Conservation (phyloP, 2,329 filamentous ascomycete genomes). For the Aspergillus pseudoviridinutans region DNA sequence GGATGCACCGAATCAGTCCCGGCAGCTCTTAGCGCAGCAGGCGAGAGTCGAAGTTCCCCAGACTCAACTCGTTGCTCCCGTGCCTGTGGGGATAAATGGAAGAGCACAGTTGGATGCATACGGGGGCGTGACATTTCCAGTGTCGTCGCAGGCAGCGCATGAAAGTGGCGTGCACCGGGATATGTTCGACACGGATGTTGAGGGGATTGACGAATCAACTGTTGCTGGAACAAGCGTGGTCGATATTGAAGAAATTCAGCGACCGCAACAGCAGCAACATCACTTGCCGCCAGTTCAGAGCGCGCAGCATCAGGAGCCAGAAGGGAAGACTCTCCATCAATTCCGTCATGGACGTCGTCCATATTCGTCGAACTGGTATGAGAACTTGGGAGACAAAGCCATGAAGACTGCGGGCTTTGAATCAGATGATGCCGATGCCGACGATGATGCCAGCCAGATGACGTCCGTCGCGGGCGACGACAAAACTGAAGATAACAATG, state of each 20-base stretch:
- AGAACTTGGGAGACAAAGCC: slow-evolving; percentile 31
- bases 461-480: slow-evolving; percentile 30
- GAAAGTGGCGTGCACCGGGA: slow-evolving; percentile 24
- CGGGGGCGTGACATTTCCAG: slow-evolving; percentile 15
- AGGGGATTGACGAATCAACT: slow-evolving; percentile 42
- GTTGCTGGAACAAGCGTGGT: slow-evolving; percentile 38
- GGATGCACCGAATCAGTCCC: slow-evolving; percentile 22
- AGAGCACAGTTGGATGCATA: slow-evolving; percentile 13
- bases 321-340: slow-evolving; percentile 19
- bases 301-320: slow-evolving; percentile 17
- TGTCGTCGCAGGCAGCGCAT: slow-evolving; percentile 12
- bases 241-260: slow-evolving; percentile 27
- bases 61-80: slow-evolving; percentile 20
- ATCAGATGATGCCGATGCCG: slow-evolving; percentile 29
- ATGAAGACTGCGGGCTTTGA: slow-evolving; percentile 36
- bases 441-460: slow-evolving; percentile 26
- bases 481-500: slow-evolving; percentile 23
- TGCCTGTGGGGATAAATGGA: slow-evolving; percentile 13
- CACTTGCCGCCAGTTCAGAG: slow-evolving; percentile 17
- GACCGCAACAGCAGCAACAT: slow-evolving; percentile 1
- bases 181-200: slow-evolving; percentile 42
- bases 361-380: slow-evolving; percentile 29
- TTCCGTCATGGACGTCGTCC: slow-evolving; percentile 23
- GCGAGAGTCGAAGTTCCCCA: slow-evolving; percentile 33
- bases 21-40: slow-evolving; percentile 32